Evolutionary conservation across 1,284 basidiomycete genomes (phyloP).

Genomic region (Sanghuangporus baumii): DNA sequence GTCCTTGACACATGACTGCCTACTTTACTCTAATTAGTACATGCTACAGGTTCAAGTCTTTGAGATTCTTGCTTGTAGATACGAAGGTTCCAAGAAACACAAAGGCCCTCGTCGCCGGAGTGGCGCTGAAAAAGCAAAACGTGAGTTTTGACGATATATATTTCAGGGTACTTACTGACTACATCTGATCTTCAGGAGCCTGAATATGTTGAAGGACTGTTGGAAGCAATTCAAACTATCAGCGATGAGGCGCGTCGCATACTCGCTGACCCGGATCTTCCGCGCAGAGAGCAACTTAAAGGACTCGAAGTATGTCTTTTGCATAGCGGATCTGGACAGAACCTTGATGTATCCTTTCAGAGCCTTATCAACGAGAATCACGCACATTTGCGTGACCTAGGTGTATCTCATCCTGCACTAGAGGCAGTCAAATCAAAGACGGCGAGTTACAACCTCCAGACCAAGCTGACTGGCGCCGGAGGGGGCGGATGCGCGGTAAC

Average conservation of each 20-base stretch:
- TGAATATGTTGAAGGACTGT: slow-evolving; percentile 65
- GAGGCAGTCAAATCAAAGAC: slow-evolving; percentile 80
- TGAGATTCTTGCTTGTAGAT: slow-evolving; percentile 87
- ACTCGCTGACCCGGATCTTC: slow-evolving; percentile 69
- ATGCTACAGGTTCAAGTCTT: slow-evolving; percentile 51
- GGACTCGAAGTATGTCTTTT: slow-evolving; percentile 52
- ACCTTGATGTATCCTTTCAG: slow-evolving; percentile 31
- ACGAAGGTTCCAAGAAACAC: slow-evolving; percentile 92
- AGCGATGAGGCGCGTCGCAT: slow-evolving; percentile 73
- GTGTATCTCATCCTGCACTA: slow-evolving; percentile 88
- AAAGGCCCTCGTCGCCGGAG: slow-evolving; percentile 89
- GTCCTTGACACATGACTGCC: slow-evolving; percentile 25
- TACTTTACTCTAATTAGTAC: slow-evolving; percentile 22
- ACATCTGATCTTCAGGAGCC: slow-evolving; percentile 55
- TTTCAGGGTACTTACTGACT: slow-evolving; percentile 10
- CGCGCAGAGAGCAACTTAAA: slow-evolving; percentile 55
- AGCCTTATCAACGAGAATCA: slow-evolving; percentile 88
- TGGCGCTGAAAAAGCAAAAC: slow-evolving; percentile 65
- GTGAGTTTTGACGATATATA: slow-evolving; percentile 35
- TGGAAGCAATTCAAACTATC: slow-evolving; percentile 77
- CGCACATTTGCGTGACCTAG: slow-evolving; percentile 76
- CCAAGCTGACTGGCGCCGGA: slow-evolving; percentile 99
- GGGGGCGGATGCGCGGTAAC: slow-evolving; percentile 98
- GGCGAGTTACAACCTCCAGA: slow-evolving; percentile 68
- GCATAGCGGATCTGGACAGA: neutral